Percentiles rank a stretch among this genome's conserved stretches.
These are phyloP conservation scores for Candida dubliniensis DNA, from an alignment of 1,139 yeast genomes.

Conservation along the genomic window DNA sequence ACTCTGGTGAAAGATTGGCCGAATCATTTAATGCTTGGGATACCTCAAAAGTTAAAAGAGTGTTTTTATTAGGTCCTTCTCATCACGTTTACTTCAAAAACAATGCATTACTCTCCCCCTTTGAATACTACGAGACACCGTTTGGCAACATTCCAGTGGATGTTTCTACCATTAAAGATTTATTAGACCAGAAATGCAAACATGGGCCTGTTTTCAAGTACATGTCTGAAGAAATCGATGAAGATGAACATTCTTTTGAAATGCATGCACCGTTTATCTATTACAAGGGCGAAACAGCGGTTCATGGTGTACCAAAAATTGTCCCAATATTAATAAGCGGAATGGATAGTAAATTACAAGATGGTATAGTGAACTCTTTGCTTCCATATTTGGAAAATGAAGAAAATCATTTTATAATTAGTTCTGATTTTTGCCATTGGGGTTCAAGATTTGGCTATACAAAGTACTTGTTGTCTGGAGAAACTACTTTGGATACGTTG, in stretches of 20 bases:
- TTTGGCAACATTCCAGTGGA: constrained; percentile 76
- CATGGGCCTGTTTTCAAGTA: constrained; percentile 38
- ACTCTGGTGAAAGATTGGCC: constrained; percentile 77
- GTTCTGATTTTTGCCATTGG: constrained; percentile 98
- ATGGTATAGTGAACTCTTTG: constrained; percentile 48
- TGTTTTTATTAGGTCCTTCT: constrained; percentile 88
- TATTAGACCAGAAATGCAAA: constrained; percentile 22
- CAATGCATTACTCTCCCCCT: constrained; percentile 57
- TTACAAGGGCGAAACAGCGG: constrained; percentile 23
- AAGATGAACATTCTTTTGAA: constrained; percentile 90
- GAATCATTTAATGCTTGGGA: constrained; percentile 78
- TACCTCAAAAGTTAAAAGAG: constrained; percentile 52
- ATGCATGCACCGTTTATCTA: constrained; percentile 87
- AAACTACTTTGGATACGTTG: constrained; percentile 14
- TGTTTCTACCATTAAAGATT: constrained; percentile 34
- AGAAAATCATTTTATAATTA: constrained; percentile 69
- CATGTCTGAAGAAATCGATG: constrained; percentile 66
- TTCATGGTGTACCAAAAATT: constrained; percentile 48
- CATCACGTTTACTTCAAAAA: constrained; percentile 82
- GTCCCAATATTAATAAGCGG: constrained; percentile 83
- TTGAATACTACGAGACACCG: constrained; percentile 70
- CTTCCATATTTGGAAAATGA: constrained; percentile 56
- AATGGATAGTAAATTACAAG: constrained; percentile 46
- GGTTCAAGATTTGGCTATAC: constrained; percentile 77
- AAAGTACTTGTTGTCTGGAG: constrained; percentile 45